phyloP scores from a whole-genome alignment of 345 rosid genomes.

The Triadica sebifera region DNA sequence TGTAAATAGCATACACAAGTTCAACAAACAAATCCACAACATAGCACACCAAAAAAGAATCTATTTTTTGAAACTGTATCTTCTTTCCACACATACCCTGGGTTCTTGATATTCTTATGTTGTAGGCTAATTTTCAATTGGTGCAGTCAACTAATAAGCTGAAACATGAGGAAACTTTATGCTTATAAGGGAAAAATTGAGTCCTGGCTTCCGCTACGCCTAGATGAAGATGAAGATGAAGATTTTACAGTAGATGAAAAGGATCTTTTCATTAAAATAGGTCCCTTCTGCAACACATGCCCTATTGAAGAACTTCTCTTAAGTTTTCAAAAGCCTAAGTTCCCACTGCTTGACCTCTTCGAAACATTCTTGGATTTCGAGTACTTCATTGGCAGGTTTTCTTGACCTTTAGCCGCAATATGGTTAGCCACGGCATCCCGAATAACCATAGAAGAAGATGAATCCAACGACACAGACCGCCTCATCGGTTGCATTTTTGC shows the following conservation, averaged over 20 bases:
- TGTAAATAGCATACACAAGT: too few relatives aligned
- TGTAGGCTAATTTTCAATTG: too few relatives aligned
- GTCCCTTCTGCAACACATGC: conserved; percentile 37
- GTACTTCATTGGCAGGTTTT: conserved; percentile 15
- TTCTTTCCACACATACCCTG: too few relatives aligned
- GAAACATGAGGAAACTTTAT: background rate
- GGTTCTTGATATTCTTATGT: too few relatives aligned
- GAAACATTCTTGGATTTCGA: conserved; percentile 17
- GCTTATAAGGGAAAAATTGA: conserved; percentile 25
- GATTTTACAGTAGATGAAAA: conserved; percentile 39
- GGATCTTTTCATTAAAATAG: conserved; percentile 40
- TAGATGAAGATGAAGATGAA: conserved; percentile 26
- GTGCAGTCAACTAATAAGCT: background rate
- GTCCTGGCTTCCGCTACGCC: conserved; percentile 31
- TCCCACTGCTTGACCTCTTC: conserved; percentile 22
- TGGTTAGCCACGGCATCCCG: conserved; percentile 15
- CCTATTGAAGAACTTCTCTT: conserved; percentile 39
- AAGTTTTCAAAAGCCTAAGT: conserved; percentile 27
- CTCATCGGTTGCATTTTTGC: conserved; percentile 33
- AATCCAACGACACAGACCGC: conserved; percentile 59
- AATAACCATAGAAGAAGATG: conserved; percentile 28
- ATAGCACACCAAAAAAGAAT: too few relatives aligned
- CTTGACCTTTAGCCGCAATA: conserved; percentile 10
- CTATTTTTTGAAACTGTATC: too few relatives aligned
- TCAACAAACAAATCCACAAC: too few relatives aligned